Evolutionary conservation across 2,329 filamentous ascomycete genomes (phyloP).

Genomic region (Chaetothyriales sp.): DNA sequence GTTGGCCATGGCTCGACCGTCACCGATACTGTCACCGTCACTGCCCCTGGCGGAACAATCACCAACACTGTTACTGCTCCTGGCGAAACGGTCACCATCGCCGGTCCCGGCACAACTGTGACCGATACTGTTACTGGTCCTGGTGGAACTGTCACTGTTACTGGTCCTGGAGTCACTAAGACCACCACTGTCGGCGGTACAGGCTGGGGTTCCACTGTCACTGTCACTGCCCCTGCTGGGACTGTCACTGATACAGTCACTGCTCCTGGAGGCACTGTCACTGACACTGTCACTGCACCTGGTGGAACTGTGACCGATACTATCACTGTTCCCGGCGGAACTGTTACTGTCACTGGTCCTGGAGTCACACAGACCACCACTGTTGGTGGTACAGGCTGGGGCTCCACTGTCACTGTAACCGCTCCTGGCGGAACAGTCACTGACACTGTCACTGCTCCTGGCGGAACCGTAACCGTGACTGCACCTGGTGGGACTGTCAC

Average conservation of each 20-base stretch:
- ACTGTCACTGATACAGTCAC: background rate
- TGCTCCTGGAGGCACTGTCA: background rate
- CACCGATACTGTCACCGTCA: background rate
- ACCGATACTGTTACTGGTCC: background rate
- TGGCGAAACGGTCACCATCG: background rate
- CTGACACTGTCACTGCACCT: background rate
- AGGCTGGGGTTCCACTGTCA: background rate
- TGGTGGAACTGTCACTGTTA: background rate
- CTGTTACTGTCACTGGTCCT: background rate
- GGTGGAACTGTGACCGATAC: background rate
- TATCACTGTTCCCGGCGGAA: background rate
- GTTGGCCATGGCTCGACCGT: background rate
- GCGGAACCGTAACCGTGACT: background rate
- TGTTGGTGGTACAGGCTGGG: background rate
- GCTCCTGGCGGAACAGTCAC: background rate
- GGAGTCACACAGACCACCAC: background rate
- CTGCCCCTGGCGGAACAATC: too few species aligned
- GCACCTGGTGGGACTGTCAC: too few species aligned
- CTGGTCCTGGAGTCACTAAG: too few species aligned
- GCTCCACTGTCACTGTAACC: too few species aligned
- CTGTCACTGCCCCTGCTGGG: background rate
- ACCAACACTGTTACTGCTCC: too few species aligned
- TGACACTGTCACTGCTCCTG: background rate
- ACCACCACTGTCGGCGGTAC: background rate
- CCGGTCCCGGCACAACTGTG: too few species aligned